These are phyloP conservation scores for Fusarium brevicatenulatum DNA, from an alignment of 2,329 filamentous ascomycete genomes.

Conservation along the genomic window DNA sequence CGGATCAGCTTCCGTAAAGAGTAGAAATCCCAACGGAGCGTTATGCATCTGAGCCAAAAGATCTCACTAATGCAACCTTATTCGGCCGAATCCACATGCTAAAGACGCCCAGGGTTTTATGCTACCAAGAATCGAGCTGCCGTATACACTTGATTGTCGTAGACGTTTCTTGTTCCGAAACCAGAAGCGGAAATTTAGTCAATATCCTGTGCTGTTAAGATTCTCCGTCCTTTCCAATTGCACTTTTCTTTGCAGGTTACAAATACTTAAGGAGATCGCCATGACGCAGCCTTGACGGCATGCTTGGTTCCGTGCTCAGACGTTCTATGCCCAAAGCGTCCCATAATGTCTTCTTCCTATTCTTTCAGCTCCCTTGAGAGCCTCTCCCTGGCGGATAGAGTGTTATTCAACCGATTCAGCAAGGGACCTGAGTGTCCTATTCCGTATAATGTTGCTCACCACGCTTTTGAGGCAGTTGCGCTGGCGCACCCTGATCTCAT, in stretches of 20 bases:
- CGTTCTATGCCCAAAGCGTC: neutral
- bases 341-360: slow-evolving; percentile 25
- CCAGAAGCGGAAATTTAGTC: slow-evolving; percentile 10
- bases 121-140: neutral
- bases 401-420: slow-evolving; percentile 33
- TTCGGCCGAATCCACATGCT: neutral
- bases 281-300: neutral
- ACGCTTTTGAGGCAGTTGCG: slow-evolving; percentile 34
- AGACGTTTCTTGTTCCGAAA: slow-evolving; percentile 18
- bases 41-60: slow-evolving; percentile 8
- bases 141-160: neutral
- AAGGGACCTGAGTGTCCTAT: slow-evolving; percentile 14
- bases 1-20: neutral
- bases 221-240: neutral
- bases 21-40: slow-evolving; percentile 2
- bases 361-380: slow-evolving; percentile 23
- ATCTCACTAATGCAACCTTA: slow-evolving; percentile 26
- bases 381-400: slow-evolving; percentile 27
- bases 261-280: neutral
- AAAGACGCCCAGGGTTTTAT: neutral
- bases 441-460: slow-evolving; percentile 27
- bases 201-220: neutral
- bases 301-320: neutral
- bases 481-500: slow-evolving; percentile 27
- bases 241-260: neutral